Percentiles rank a stretch among this genome's conserved stretches.
Conservation (phyloP, 495 filamentous ascomycete genomes). For the Pyrenula massariospora region DNA sequence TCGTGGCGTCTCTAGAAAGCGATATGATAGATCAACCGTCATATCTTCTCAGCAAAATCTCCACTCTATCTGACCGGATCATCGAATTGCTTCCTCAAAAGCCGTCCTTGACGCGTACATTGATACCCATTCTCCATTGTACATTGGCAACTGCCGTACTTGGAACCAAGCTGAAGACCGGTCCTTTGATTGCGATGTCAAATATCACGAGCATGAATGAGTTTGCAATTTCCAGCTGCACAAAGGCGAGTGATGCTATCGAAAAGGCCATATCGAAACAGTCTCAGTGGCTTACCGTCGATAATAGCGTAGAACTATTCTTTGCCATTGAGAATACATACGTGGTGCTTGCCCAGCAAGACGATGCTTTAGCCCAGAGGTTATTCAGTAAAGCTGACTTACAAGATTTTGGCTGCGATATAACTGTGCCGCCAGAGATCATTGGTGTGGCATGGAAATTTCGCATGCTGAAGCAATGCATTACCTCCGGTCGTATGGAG, state of each 20-base stretch:
- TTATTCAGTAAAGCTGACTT: constrained; percentile 25
- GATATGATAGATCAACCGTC: neutral
- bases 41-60: neutral
- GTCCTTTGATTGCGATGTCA: constrained; percentile 8
- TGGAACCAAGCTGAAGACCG: constrained; percentile 10
- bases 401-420: constrained; percentile 23
- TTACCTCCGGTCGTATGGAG: constrained; percentile 80
- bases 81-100: constrained; percentile 11
- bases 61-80: neutral
- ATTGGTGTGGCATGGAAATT: constrained; percentile 61
- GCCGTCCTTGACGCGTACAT: constrained; percentile 12
- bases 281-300: constrained; percentile 22
- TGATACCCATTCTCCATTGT: constrained; percentile 12
- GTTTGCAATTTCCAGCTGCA: constrained; percentile 16
- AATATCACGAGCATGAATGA: constrained; percentile 8
- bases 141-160: constrained; percentile 14
- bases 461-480: constrained; percentile 52
- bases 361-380: constrained; percentile 13
- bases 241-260: constrained; percentile 20
- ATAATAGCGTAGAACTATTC: constrained; percentile 21
- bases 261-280: constrained; percentile 28
- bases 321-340: constrained; percentile 17
- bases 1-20: too few relatives aligned
- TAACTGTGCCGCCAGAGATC: constrained; percentile 23
- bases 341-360: constrained; percentile 11